phyloP scores from a whole-genome alignment of 2,329 filamentous ascomycete species.

The Pyrenophora graminea region DNA sequence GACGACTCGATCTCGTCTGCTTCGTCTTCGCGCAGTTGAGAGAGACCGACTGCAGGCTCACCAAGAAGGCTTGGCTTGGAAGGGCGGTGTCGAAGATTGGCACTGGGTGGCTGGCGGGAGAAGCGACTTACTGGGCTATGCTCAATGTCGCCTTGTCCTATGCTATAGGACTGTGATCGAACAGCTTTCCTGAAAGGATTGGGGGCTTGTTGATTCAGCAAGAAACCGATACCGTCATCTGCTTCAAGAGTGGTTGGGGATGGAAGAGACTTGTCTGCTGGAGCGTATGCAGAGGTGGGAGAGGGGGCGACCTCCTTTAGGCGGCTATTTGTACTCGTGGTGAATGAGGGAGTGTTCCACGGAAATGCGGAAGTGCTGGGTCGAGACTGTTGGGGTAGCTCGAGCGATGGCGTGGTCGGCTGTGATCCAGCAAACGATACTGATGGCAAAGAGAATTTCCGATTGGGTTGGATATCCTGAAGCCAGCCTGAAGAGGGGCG shows the following conservation, averaged over 20 bases:
- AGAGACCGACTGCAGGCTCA: slow-evolving; percentile 50
- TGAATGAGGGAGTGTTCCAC: slow-evolving; percentile 48
- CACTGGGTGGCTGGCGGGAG: slow-evolving; percentile 50
- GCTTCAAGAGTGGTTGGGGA: slow-evolving; percentile 45
- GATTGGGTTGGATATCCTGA: slow-evolving; percentile 71
- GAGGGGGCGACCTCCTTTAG: slow-evolving; percentile 42
- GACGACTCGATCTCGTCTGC: slow-evolving; percentile 69
- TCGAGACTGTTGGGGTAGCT: slow-evolving; percentile 54
- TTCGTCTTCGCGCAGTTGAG: slow-evolving; percentile 45
- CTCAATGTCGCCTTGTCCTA: slow-evolving; percentile 76
- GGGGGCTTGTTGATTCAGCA: slow-evolving; percentile 61
- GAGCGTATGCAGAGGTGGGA: slow-evolving; percentile 36
- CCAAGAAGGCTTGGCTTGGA: slow-evolving; percentile 78
- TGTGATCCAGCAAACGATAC: slow-evolving; percentile 77
- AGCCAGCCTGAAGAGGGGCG: slow-evolving; percentile 64
- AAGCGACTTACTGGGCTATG: slow-evolving; percentile 51
- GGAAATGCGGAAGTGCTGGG: slow-evolving; percentile 50
- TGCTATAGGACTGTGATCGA: slow-evolving; percentile 94
- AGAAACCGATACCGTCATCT: slow-evolving; percentile 53
- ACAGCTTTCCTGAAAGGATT: slow-evolving; percentile 92
- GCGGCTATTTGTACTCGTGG: slow-evolving; percentile 26
- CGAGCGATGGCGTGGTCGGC: slow-evolving; percentile 76
- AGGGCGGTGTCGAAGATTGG: slow-evolving; percentile 71
- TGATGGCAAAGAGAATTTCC: slow-evolving; percentile 74
- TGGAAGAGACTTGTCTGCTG: slow-evolving; percentile 28